Percentiles rank a stretch among this genome's conserved stretches.
Evolutionary conservation across 805 yeast genomes (phyloP).

Genomic region (Kodamaea laetipori): DNA sequence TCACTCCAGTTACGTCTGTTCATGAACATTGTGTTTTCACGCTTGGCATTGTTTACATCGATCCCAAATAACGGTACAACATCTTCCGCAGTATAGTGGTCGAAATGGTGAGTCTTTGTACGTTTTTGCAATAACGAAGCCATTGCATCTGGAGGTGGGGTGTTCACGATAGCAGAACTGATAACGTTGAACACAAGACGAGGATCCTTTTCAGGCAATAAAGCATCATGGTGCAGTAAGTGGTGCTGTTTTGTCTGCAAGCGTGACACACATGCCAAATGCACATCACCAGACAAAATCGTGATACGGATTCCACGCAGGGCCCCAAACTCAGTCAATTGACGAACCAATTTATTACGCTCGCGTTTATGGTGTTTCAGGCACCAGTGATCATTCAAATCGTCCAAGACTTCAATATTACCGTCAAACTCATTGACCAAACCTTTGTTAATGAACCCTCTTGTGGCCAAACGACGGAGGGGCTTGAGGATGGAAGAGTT

Average conservation of each 20-base stretch:
- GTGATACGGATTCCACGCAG: constrained; percentile 70
- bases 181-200: constrained; percentile 79
- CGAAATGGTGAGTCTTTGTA: constrained; percentile 68
- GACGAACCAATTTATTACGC: constrained; percentile 67
- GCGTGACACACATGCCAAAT: constrained; percentile 81
- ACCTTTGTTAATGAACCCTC: constrained; percentile 64
- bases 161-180: constrained; percentile 86
- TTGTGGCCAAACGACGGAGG: constrained; percentile 56
- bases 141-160: constrained; percentile 91
- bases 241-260: constrained; percentile 58
- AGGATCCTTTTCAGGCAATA: constrained; percentile 66
- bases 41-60: constrained; percentile 55
- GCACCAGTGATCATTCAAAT: constrained; percentile 96
- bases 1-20: constrained; percentile 76
- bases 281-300: constrained; percentile 91
- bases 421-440: constrained; percentile 92
- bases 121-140: constrained; percentile 71
- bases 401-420: constrained; percentile 86
- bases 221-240: constrained; percentile 36
- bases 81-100: constrained; percentile 70
- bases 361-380: constrained; percentile 83
- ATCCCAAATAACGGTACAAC: constrained; percentile 67
- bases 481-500: constrained; percentile 63
- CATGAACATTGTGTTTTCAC: constrained; percentile 55
- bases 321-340: constrained; percentile 67